Percentiles rank a stretch among this genome's conserved stretches.
phyloP scores from a whole-genome alignment of 140 eudicot species.

The Stevia rebaudiana region DNA sequence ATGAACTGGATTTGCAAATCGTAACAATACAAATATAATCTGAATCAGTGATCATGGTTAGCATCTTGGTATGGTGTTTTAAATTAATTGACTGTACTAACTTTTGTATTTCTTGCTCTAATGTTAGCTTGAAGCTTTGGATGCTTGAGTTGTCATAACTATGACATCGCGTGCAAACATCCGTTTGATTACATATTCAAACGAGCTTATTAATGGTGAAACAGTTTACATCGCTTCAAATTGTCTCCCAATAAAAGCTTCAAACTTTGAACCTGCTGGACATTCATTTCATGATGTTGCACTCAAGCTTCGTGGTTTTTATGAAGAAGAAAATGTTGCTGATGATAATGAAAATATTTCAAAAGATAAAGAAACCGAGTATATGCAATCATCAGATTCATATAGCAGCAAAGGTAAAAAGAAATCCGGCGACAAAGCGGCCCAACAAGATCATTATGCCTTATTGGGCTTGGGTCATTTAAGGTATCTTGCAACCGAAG shows the following conservation, averaged over 20 bases:
- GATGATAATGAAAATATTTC: conserved; percentile 36
- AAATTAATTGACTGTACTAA: not conserved
- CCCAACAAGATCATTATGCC: conserved; percentile 90
- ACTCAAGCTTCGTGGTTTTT: conserved; percentile 57
- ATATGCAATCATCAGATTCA: conserved; percentile 66
- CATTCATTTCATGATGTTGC: conserved; percentile 82
- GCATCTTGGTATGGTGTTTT: not conserved
- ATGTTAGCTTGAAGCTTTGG: conserved; percentile 29
- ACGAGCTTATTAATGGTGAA: conserved; percentile 59
- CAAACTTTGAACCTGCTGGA: conserved; percentile 71
- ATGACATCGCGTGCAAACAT: conserved; percentile 26
- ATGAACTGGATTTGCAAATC: too few relatives aligned
- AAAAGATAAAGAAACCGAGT: conserved; percentile 49
- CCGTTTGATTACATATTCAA: conserved; percentile 49
- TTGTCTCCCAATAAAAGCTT: conserved; percentile 54
- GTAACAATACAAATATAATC: too few relatives aligned
- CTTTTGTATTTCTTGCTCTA: conserved; percentile 5
- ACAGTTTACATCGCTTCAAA: conserved; percentile 64
- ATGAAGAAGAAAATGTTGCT: conserved; percentile 38
- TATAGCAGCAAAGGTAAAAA: conserved; percentile 88
- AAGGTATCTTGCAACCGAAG: conserved; percentile 92
- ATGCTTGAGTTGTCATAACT: conserved; percentile 14
- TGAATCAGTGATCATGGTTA: not conserved
- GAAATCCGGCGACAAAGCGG: conserved; percentile 48
- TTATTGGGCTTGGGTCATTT: conserved; percentile 76